These are phyloP conservation scores for Mortierella sp. DNA, from an alignment of 371 early-diverging fungal genomes.

Conservation along the genomic window DNA sequence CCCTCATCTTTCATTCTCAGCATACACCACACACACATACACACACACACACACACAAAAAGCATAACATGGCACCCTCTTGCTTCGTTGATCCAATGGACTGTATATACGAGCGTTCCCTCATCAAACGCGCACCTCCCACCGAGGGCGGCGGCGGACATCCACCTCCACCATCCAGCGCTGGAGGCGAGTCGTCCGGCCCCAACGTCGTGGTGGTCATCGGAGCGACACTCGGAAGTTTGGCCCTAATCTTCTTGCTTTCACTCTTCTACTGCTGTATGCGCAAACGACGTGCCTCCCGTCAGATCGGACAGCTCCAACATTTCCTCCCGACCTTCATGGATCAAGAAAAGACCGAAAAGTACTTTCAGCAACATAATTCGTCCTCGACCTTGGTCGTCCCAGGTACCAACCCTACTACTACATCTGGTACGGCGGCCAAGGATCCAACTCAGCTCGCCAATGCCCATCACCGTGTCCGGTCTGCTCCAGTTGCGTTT, in stretches of 20 bases:
- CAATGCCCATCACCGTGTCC: conserved; percentile 40
- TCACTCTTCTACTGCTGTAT: conserved; percentile 38
- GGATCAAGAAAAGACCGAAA: conserved; percentile 53
- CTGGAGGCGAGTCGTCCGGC: background rate
- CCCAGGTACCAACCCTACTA: conserved; percentile 3
- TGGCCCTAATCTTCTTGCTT: conserved; percentile 32
- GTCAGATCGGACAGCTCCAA: conserved; percentile 49
- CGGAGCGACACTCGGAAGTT: conserved; percentile 22
- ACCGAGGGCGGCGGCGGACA: too few species aligned
- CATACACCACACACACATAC: background rate
- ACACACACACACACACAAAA: background rate
- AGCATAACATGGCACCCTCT: conserved; percentile 36
- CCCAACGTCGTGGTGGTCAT: conserved; percentile 21
- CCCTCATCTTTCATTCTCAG: background rate
- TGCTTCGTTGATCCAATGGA: conserved; percentile 46
- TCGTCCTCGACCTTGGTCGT: conserved; percentile 32
- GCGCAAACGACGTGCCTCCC: conserved; percentile 43
- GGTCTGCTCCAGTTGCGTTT: conserved; percentile 42
- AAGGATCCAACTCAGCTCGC: conserved; percentile 24
- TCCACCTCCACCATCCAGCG: background rate
- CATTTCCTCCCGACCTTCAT: conserved; percentile 52
- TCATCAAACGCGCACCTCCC: conserved; percentile 48
- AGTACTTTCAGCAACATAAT: conserved; percentile 37
- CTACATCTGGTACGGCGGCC: background rate
- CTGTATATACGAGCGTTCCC: conserved; percentile 21